Base-by-base conservation (phyloP, 176 grass and related monocot genomes). In the Phyllostachys edulis region DNA sequence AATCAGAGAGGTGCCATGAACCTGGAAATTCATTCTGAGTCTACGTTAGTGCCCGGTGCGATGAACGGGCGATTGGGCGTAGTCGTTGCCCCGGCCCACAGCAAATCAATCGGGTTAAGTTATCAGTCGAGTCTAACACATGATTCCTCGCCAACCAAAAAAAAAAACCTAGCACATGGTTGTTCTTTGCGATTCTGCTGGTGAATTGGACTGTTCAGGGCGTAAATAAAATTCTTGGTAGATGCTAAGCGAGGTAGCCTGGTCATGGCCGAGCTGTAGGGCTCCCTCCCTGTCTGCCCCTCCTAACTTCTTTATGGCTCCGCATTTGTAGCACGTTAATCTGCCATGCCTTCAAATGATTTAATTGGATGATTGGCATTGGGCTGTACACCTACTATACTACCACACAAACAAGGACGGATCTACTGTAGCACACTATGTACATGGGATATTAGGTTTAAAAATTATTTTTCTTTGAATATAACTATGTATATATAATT, bases 351-450 rank as follows among this genome's bases (percentile, higher is more conserved):
- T 42, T 9, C 23, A 11, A 72, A 21, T 20, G 50, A 44, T 17
- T 71, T 4, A 52, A 55, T 18, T 26, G 3, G 24, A 20, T 61
- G 60, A 34, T 49, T 44, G 82, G 29, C 17, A 40, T 15, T 23
- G 61, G 69, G 87, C 76, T 80, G 87, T 62, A 80, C 23, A 18
- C 51, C 0, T 18, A 34, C 51, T 2, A 4, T n/a, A 29, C 68
- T 26, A 5, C 59, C n/a, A n/a, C n/a, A n/a, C n/a, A n/a, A n/a
- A n/a, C n/a, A n/a, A n/a, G n/a, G n/a, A n/a, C n/a, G n/a, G n/a
- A n/a, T n/a, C n/a, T n/a, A n/a, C n/a, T n/a, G n/a, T n/a, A n/a
- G n/a, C n/a, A n/a, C n/a, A n/a, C n/a, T n/a, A n/a, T n/a, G n/a
- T n/a, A n/a, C n/a, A n/a, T n/a, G n/a, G n/a, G n/a, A n/a, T n/a